A percentile compares a stretch with the other conserved stretches of the same genome.
These are phyloP conservation scores for Paecilomyces sp. DNA, from an alignment of 2,329 filamentous ascomycete genomes.

Conservation along the genomic window DNA sequence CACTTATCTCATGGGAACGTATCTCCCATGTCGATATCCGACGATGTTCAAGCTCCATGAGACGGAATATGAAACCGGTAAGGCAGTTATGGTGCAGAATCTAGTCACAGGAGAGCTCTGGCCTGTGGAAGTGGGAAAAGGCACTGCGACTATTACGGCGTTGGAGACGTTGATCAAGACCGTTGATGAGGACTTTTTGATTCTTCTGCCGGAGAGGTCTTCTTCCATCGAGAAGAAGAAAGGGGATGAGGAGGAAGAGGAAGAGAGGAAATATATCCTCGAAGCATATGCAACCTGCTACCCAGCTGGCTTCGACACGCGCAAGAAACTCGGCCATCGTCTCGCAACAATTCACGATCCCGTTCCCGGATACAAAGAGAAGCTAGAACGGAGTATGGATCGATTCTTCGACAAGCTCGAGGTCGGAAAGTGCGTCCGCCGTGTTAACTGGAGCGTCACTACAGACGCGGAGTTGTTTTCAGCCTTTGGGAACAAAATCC, in stretches of 20 bases:
- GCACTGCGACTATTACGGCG: slow-evolving; percentile 28
- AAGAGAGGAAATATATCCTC: slow-evolving; percentile 43
- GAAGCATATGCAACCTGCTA: slow-evolving; percentile 51
- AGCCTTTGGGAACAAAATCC: slow-evolving; percentile 27
- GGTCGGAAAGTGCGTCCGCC: slow-evolving; percentile 36
- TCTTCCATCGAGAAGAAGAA: slow-evolving; percentile 8
- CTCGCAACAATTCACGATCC: slow-evolving; percentile 52
- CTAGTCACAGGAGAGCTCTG: slow-evolving; percentile 37
- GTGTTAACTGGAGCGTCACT: slow-evolving; percentile 46
- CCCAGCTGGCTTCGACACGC: slow-evolving; percentile 52
- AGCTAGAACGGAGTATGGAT: slow-evolving; percentile 23
- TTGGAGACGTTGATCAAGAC: slow-evolving; percentile 45
- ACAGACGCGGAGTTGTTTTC: slow-evolving; percentile 33
- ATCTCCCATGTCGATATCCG: slow-evolving; percentile 53
- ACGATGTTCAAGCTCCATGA: slow-evolving; percentile 41
- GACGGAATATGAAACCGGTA: slow-evolving; percentile 16
- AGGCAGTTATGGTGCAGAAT: slow-evolving; percentile 36
- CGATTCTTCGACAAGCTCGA: slow-evolving; percentile 18
- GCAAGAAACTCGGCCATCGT: slow-evolving; percentile 46
- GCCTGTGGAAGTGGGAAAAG: slow-evolving; percentile 25
- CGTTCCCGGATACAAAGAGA: slow-evolving; percentile 20
- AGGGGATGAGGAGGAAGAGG: slow-evolving; percentile 5
- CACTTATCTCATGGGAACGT: slow-evolving; percentile 45
- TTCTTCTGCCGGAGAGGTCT: slow-evolving; percentile 45
- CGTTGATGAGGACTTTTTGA: slow-evolving; percentile 54